These are phyloP conservation scores for Porodaedalea pini DNA, from an alignment of 1,284 basidiomycete species.

Conservation along the genomic window DNA sequence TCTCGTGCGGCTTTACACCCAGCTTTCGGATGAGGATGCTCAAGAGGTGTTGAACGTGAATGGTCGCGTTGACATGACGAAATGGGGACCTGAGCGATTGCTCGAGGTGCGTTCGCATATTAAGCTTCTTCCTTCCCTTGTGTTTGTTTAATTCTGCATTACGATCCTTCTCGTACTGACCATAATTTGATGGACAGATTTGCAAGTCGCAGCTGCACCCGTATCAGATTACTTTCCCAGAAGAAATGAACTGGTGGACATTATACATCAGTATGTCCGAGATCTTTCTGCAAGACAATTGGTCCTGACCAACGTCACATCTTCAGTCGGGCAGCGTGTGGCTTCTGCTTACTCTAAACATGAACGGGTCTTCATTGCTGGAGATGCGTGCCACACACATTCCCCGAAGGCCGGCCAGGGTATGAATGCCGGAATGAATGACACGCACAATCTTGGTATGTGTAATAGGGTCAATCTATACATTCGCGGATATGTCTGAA, in stretches of 20 bases:
- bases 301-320: background rate
- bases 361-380: conserved; percentile 79
- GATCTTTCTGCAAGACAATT: background rate
- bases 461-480: conserved; percentile 6
- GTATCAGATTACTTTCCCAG: conserved; percentile 56
- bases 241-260: conserved; percentile 77
- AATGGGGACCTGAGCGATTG: conserved; percentile 41
- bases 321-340: conserved; percentile 68
- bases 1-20: conserved; percentile 45
- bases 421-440: conserved; percentile 82
- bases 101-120: conserved; percentile 22
- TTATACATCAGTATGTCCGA: conserved; percentile 54
- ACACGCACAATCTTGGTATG: conserved; percentile 71
- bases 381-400: conserved; percentile 82
- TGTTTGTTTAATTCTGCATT: no score
- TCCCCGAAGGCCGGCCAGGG: conserved; percentile 77
- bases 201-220: conserved; percentile 57
- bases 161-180: no score
- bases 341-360: conserved; percentile 62
- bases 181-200: no score
- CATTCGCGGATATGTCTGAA: background rate
- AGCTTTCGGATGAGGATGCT: conserved; percentile 35
- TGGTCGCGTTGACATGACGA: conserved; percentile 40
- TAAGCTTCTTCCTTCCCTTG: background rate
- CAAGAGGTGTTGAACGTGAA: conserved; percentile 31